Conservation (phyloP, 768 basidiomycete species). For the Panellus pusillus region DNA sequence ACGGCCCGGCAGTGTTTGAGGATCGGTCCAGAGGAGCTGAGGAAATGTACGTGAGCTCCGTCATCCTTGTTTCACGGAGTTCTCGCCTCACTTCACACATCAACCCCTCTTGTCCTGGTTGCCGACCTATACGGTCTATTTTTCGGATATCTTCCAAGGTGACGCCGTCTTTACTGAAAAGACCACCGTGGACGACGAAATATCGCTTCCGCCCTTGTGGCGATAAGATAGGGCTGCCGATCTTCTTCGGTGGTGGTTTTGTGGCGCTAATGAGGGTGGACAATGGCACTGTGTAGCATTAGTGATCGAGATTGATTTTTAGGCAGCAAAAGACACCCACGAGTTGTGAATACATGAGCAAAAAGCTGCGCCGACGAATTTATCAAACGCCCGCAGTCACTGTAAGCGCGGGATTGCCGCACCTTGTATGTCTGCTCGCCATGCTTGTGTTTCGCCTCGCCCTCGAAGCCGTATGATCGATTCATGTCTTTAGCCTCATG, state of each 20-base stretch:
- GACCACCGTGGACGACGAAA: constrained; percentile 94
- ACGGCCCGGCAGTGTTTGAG: constrained; percentile 83
- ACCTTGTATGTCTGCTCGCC: constrained; percentile 95
- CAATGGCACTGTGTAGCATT: constrained; percentile 69
- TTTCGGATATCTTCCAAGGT: constrained; percentile 91
- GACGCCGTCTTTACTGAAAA: constrained; percentile 95
- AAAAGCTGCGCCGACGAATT: constrained; percentile 59
- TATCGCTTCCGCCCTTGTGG: constrained; percentile 82
- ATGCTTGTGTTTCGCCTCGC: constrained; percentile 95
- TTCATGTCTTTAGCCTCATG: constrained; percentile 99
- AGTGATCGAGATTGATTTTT: not conserved
- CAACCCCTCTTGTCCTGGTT: constrained; percentile 92
- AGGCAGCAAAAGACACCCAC: constrained; percentile 46
- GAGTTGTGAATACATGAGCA: constrained; percentile 87
- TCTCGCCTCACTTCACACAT: constrained; percentile 69
- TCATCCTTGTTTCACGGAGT: not conserved
- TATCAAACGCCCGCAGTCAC: constrained; percentile 1
- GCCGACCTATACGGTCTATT: constrained; percentile 81
- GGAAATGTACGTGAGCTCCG: constrained; percentile 1
- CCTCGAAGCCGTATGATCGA: constrained; percentile 88
- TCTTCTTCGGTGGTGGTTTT: constrained; percentile 47
- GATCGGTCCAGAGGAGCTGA: constrained; percentile 94
- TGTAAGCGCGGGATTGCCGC: not conserved
- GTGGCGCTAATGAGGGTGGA: constrained; percentile 83
- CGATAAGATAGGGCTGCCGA: constrained; percentile 67